A percentile compares a stretch with the other conserved stretches of the same genome.
phyloP scores from a whole-genome alignment of 768 basidiomycete genomes.

The Sporobolomyces roseus region DNA sequence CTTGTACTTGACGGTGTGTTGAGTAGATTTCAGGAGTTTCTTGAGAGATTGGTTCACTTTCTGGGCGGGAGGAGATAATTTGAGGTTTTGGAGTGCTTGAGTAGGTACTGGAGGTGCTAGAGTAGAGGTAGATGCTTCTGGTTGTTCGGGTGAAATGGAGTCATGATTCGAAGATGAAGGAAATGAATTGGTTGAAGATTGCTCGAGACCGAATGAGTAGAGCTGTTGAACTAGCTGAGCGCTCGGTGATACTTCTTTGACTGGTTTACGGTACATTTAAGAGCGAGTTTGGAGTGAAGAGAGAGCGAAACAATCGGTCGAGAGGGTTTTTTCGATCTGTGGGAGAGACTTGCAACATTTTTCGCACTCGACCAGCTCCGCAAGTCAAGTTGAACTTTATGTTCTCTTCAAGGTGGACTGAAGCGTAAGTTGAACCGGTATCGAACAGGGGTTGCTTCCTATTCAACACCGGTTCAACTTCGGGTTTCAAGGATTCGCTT shows the following conservation, averaged over 20 bases:
- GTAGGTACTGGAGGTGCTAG: background rate
- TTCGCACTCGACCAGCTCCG: no score
- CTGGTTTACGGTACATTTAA: background rate
- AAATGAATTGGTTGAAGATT: background rate
- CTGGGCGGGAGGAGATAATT: background rate
- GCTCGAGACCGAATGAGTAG: slow-evolving; percentile 24
- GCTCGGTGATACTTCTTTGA: background rate
- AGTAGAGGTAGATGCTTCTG: background rate
- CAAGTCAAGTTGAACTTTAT: no score
- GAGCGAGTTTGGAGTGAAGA: background rate
- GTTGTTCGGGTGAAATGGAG: background rate
- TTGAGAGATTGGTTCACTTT: no score
- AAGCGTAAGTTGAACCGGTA: no score
- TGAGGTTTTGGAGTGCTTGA: slow-evolving; percentile 5
- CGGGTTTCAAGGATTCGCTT: no score
- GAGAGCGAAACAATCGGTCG: background rate
- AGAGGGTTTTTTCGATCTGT: no score
- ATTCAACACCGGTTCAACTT: no score
- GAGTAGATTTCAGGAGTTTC: slow-evolving; percentile 30
- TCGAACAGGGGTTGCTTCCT: no score
- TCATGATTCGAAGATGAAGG: background rate
- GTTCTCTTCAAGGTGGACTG: no score
- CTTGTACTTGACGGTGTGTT: slow-evolving; percentile 17
- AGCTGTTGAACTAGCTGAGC: slow-evolving; percentile 34
- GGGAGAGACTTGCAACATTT: no score